Conservation (phyloP, 2,329 filamentous ascomycete genomes). For the Aureobasidium sp. region DNA sequence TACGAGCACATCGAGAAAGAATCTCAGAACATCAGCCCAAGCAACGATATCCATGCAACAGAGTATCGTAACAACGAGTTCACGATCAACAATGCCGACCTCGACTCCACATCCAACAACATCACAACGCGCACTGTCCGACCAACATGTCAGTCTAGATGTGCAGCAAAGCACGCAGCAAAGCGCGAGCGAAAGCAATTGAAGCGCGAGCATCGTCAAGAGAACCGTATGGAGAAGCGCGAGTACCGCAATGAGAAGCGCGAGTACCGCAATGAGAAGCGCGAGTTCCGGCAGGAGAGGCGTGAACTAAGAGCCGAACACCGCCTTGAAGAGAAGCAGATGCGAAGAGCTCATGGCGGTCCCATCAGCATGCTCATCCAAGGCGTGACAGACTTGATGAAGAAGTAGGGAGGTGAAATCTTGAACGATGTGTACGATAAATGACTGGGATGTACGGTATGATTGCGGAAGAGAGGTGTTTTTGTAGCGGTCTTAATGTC, state of each 20-base stretch:
- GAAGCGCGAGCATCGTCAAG: background rate
- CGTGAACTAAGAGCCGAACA: slow-evolving; percentile 3
- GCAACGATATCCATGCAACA: background rate
- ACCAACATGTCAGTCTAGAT: background rate
- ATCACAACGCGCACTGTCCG: background rate
- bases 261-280: background rate
- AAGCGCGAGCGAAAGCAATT: background rate
- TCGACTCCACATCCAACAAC: background rate
- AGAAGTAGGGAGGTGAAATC: background rate
- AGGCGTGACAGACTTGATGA: background rate
- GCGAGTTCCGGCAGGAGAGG: slow-evolving; percentile 1
- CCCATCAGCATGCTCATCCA: background rate
- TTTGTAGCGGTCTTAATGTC: background rate
- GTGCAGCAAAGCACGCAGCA: background rate
- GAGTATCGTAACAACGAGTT: too few species aligned
- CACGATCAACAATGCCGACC: background rate
- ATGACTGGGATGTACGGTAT: background rate
- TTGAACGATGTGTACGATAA: background rate
- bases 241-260: background rate
- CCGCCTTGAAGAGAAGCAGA: background rate
- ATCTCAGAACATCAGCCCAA: background rate
- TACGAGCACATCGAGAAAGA: background rate
- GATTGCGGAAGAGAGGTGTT: background rate
- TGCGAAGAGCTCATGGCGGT: background rate
- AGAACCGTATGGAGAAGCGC: background rate